Percentiles rank a stretch among this genome's conserved stretches.
Conservation (phyloP, 768 basidiomycete species). For the Dioszegia aurantiaca region DNA sequence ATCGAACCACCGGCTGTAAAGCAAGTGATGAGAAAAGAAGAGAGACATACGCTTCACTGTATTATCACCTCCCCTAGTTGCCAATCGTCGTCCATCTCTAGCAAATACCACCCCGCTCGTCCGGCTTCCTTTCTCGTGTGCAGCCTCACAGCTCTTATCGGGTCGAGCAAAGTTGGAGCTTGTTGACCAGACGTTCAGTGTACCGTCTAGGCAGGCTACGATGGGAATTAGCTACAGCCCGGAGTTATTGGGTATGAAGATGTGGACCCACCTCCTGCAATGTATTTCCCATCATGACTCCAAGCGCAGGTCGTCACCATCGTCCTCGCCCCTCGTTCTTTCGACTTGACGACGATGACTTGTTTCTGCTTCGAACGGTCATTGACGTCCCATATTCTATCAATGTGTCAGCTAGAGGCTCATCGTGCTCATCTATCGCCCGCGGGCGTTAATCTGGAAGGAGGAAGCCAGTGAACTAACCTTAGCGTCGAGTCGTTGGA, state of each 20-base stretch:
- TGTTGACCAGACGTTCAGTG: conserved; percentile 88
- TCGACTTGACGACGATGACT: conserved; percentile 94
- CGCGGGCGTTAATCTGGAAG: no score
- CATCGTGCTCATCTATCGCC: no score
- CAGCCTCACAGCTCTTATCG: conserved; percentile 76
- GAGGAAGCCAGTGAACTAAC: conserved; percentile 58
- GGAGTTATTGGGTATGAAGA: no score
- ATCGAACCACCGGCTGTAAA: no score
- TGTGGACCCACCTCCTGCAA: conserved; percentile 79
- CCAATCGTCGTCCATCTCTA: conserved; percentile 76
- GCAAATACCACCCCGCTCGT: conserved; percentile 85
- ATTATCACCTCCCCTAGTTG: conserved; percentile 90
- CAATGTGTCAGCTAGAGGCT: conserved; percentile 13
- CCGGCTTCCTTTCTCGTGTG: conserved; percentile 80
- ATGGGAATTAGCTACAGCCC: no score
- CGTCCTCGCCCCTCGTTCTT: conserved; percentile 88
- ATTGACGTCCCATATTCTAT: conserved; percentile 90
- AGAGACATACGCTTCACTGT: conserved; percentile 83
- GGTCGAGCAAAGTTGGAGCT: conserved; percentile 91
- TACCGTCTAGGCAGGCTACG: conserved; percentile 83
- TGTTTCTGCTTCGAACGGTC: conserved; percentile 90
- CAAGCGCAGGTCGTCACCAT: conserved; percentile 84
- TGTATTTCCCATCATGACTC: conserved; percentile 81
- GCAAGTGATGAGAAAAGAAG: no score
- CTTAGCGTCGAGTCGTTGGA: conserved; percentile 96